Evolutionary conservation across 2,329 filamentous ascomycete species (phyloP).

Genomic region (Juglanconis oblonga): DNA sequence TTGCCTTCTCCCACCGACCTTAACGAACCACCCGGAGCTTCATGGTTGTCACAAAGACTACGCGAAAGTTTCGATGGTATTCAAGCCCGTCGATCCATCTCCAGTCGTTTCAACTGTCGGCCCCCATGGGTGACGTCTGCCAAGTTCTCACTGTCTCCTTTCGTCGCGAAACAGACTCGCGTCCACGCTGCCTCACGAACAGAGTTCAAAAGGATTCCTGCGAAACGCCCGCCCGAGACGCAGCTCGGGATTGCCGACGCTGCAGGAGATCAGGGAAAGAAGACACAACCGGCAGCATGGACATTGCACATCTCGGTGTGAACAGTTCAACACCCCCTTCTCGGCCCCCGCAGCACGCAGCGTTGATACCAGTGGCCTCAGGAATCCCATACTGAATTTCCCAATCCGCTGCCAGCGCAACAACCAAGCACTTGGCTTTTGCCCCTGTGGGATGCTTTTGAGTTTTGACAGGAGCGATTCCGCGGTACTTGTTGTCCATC

Average conservation of each 20-base stretch:
- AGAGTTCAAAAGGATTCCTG: neutral
- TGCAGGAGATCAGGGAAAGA: neutral
- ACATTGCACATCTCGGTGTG: neutral
- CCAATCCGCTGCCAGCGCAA: neutral
- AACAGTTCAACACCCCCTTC: neutral
- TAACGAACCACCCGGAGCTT: neutral
- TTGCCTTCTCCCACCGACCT: neutral
- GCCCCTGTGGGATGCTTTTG: slow-evolving; percentile 16
- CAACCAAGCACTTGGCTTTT: slow-evolving; percentile 1
- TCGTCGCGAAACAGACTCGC: neutral
- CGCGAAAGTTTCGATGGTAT: neutral
- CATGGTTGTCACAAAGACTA: neutral
- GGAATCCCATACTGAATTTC: neutral
- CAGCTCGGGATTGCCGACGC: neutral
- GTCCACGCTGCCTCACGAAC: neutral
- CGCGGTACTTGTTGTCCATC: neutral
- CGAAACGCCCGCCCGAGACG: neutral
- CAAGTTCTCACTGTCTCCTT: neutral
- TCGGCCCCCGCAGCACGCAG: neutral
- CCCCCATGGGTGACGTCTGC: slow-evolving; percentile 9
- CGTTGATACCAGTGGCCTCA: neutral
- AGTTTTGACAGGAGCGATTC: slow-evolving; percentile 10
- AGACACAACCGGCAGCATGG: neutral
- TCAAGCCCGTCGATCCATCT: neutral
- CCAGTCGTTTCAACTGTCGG: neutral